Base-by-base conservation (phyloP, 1,284 basidiomycete genomes). In the Cryptococcus sp. region DNA sequence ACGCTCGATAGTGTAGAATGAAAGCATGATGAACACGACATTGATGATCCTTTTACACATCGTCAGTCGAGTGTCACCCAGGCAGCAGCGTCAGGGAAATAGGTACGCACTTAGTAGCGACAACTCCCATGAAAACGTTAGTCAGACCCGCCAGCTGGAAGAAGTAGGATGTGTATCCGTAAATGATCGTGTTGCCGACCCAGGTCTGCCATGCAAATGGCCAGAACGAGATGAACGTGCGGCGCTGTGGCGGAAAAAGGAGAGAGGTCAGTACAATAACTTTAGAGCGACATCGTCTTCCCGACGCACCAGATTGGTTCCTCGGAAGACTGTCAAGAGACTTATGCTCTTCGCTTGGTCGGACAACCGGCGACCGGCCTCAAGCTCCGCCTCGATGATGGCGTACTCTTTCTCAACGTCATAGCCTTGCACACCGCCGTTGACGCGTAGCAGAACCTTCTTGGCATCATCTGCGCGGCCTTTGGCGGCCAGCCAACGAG, bases 1-100 rank as follows among this genome's bases (percentile, higher is more conserved):
- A 8, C 68, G 63, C 46, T 75, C 70, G 57, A 77, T 70, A 16
- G 78, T 52, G 38, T 67, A 67, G 70, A 76, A 76, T 7, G 69
- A 71, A 58, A 68, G 58, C 45, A 74, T 53, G 19, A 76, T 71
- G 46, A 74, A 70, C 23, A 70, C 62, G 13, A 76, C 64, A 48
- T 76, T 65, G 37, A 70, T 52, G 22, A 57, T 43, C 43, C 59
- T 55, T 50, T 5, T n/a, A 65, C 50, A 5, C 16, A 5, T 43
- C 13, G 40, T 43, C 5, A 43, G 40, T 13, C 40, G 20, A 43
- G 13, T 53, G 57, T 43, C 50, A 26, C 34, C 7, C 23, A 47
- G 50, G 3, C 16, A 20, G 13, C 41, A 4, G 47, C 1, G 44
- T 38, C 39, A 43, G n/a, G n/a, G 44, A 4, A 45, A 7, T n/a